Conservation (phyloP, 345 rosid genomes). For the Camelina hispida region DNA sequence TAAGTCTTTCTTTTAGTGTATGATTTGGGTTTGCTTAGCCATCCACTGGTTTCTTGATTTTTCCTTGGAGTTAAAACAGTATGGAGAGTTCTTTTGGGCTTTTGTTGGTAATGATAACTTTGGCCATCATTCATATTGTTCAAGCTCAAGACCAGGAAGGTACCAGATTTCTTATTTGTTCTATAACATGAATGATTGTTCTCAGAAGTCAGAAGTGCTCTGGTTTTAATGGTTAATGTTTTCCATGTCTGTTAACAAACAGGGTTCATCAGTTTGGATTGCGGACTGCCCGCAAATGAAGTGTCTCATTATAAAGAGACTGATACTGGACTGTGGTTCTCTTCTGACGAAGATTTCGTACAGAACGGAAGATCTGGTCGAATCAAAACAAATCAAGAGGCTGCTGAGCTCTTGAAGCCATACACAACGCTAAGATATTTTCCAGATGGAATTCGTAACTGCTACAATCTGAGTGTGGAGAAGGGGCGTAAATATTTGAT, state of each 20-base stretch:
- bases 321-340: neutral
- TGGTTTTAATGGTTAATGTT: neutral
- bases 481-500: slow-evolving; percentile 38
- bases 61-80: neutral
- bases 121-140: slow-evolving; percentile 21
- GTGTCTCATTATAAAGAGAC: slow-evolving; percentile 20
- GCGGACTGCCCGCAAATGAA: slow-evolving; percentile 40
- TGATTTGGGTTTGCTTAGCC: neutral
- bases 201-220: neutral
- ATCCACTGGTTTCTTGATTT: neutral
- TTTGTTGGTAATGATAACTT: slow-evolving; percentile 3
- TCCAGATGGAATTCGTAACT: slow-evolving; percentile 49
- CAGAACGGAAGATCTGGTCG: slow-evolving; percentile 26
- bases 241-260: neutral
- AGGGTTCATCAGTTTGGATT: slow-evolving; percentile 59
- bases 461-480: slow-evolving; percentile 45
- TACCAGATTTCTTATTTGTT: neutral
- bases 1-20: slow-evolving; percentile 14
- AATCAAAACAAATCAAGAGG: neutral
- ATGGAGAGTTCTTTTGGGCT: slow-evolving; percentile 17
- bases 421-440: slow-evolving; percentile 33
- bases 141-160: slow-evolving; percentile 42
- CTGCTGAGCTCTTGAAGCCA: neutral
- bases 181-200: neutral
- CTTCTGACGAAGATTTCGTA: slow-evolving; percentile 42